Evolutionary conservation across 2,329 filamentous ascomycete species (phyloP), one percentile per base, ranked within the genome.

Genomic region (Pseudonectria foliicola): DNA sequence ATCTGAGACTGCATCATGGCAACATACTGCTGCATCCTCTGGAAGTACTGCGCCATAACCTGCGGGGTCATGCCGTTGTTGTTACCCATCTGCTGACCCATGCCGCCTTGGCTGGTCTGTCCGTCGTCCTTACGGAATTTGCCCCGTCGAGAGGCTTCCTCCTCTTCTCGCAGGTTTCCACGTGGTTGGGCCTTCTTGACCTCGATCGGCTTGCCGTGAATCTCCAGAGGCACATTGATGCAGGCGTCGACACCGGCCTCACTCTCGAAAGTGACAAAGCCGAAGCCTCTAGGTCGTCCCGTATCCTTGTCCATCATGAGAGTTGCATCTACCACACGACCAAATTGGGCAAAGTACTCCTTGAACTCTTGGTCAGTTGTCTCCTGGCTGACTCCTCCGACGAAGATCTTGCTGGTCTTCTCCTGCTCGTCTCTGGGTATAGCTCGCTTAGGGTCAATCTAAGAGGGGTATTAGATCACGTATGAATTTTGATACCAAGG

Each of bases 291-390:
- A 3, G 92, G 92, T 27, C 92, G 79, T n/a, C 92, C 92, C 1
- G 92, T 98, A 60, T 98, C 92, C 64, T 98, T 98, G 61, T 98
- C 92, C 80, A 98, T 98, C 92, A 98, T 98, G 3, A 98, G 77
- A 0, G 92, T 98, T 2, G 92, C 92, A 63, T 98, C 92, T 26
- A 98, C 82, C 13, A 98, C 92, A 42, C 90, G 82, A 18, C 92
- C 92, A 53, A 96, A 98, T 55, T 95, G 86, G 54, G 85, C 87
- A 66, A 98, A 98, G 64, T 95, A 98, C 40, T 92, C 82, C 56
- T 87, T 88, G 60, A 98, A 98, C 57, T 96, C 88, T 43, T 89
- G 82, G 54, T 98, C 92, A 1, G 87, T 95, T 0, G 90, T 92
- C 54, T 98, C 92, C 64, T 96, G 92, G 61, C 86, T 94, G 37